phyloP scores from a whole-genome alignment of 768 basidiomycete species.

The Suillus weaverae region DNA sequence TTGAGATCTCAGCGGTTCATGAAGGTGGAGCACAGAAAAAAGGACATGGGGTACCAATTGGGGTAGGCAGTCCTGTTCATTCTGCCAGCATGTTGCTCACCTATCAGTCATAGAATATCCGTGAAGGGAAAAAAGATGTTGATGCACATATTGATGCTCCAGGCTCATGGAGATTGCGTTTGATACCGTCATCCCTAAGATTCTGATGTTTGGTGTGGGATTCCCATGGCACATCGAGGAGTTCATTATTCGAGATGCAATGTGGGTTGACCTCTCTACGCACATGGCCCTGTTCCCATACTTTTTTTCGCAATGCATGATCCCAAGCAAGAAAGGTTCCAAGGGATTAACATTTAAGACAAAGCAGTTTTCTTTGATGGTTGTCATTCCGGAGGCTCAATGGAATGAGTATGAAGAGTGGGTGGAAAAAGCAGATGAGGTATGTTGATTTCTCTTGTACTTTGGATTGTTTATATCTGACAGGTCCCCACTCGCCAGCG shows the following conservation, averaged over 20 bases:
- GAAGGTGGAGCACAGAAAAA: background rate
- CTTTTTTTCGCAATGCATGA: conserved; percentile 6
- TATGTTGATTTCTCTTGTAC: background rate
- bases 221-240: background rate
- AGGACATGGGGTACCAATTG: background rate
- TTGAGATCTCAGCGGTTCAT: conserved; percentile 5
- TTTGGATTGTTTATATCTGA: too few species aligned
- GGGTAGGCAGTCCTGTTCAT: background rate
- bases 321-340: background rate
- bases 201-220: background rate
- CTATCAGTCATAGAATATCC: conserved; percentile 11
- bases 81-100: background rate
- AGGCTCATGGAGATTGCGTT: background rate
- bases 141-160: background rate
- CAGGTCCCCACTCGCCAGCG: too few species aligned
- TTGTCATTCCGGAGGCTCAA: conserved; percentile 5
- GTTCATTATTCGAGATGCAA: background rate
- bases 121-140: conserved; percentile 10
- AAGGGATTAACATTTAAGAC: conserved; percentile 8
- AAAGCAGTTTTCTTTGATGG: conserved; percentile 6
- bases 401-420: conserved; percentile 10
- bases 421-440: background rate
- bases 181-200: background rate
- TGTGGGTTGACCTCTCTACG: conserved; percentile 8
- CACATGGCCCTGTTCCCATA: background rate